Evolutionary conservation across 441 rosid genomes (phyloP).

Genomic region (Adansonia rubrostipa): DNA sequence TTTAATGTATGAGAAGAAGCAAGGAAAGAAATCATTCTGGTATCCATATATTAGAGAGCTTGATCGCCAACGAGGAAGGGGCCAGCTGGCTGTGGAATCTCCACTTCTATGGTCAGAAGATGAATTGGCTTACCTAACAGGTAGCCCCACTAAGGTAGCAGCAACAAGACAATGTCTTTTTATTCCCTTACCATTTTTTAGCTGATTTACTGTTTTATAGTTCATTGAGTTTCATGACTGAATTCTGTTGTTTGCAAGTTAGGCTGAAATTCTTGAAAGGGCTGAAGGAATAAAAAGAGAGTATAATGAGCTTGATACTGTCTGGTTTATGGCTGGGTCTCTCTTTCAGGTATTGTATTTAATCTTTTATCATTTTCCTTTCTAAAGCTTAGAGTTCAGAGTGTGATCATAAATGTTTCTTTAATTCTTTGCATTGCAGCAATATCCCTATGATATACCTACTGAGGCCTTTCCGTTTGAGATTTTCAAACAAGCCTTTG

Average conservation of each 20-base stretch:
- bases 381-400: not conserved
- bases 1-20: conserved; percentile 97
- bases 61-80: conserved; percentile 96
- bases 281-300: conserved; percentile 86
- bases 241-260: conserved; percentile 38
- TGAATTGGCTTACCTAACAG: conserved; percentile 84
- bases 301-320: conserved; percentile 88
- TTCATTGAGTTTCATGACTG: conserved; percentile 32
- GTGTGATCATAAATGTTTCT: not conserved
- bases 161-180: not conserved
- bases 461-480: conserved; percentile 92
- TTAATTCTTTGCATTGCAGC: conserved; percentile 54
- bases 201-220: not conserved
- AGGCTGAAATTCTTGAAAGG: conserved; percentile 88
- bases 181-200: not conserved
- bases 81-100: conserved; percentile 91
- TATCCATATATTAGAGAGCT: conserved; percentile 94
- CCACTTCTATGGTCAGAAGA: conserved; percentile 90
- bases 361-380: conserved; percentile 10
- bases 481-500: conserved; percentile 95
- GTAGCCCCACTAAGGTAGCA: conserved; percentile 89
- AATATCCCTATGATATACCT: conserved; percentile 95
- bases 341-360: conserved; percentile 73
- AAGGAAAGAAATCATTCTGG: conserved; percentile 94
- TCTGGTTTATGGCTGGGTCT: conserved; percentile 99